Conservation (phyloP, 1,284 basidiomycete genomes). For the Puccinia polysora region DNA sequence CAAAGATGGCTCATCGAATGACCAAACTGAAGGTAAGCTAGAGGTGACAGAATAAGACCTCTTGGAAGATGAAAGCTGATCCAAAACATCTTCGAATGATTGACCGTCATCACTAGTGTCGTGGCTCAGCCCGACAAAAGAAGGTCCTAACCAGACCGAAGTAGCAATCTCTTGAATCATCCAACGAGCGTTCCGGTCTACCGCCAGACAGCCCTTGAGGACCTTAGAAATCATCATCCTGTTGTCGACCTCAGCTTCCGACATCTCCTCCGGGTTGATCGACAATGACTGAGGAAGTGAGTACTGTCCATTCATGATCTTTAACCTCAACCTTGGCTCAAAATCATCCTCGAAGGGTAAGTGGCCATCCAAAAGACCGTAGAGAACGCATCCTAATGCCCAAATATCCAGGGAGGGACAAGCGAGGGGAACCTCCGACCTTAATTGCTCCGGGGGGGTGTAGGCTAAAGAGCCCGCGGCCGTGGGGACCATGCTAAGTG, state of each 20-base stretch:
- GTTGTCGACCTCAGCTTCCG: neutral
- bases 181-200: constrained; percentile 18
- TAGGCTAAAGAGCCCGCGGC: constrained; percentile 82
- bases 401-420: constrained; percentile 72
- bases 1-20: neutral
- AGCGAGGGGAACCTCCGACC: constrained; percentile 56
- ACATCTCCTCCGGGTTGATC: neutral
- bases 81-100: neutral
- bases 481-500: constrained; percentile 56
- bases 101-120: neutral
- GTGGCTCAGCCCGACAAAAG: neutral
- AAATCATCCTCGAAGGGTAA: constrained; percentile 81
- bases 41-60: neutral
- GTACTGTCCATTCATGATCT: constrained; percentile 73
- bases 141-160: constrained; percentile 7
- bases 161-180: constrained; percentile 18
- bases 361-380: constrained; percentile 69
- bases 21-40: neutral
- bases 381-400: constrained; percentile 83
- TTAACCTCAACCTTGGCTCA: constrained; percentile 81
- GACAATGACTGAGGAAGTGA: constrained; percentile 51
- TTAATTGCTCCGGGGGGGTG: constrained; percentile 72
- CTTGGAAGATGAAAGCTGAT: neutral
- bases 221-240: constrained; percentile 21
- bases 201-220: constrained; percentile 27